These are phyloP conservation scores for Penicillium cinerascens DNA, from an alignment of 495 filamentous ascomycete species.

Conservation along the genomic window DNA sequence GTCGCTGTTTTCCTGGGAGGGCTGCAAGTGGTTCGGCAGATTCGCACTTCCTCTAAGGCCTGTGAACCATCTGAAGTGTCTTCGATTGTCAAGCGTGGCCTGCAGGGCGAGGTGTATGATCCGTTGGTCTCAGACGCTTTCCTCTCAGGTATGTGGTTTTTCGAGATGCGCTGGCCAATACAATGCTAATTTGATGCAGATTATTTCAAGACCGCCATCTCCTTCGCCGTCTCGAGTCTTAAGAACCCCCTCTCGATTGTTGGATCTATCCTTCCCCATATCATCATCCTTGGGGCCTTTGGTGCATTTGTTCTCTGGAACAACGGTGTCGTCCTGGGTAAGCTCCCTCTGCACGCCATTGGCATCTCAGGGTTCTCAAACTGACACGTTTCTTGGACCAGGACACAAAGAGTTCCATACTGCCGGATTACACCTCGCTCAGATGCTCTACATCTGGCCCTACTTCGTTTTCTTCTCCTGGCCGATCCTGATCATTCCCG, in stretches of 20 bases:
- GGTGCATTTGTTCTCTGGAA: slow-evolving; percentile 79
- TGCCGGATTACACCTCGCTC: slow-evolving; percentile 80
- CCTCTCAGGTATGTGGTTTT: slow-evolving; percentile 49
- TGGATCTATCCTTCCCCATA: slow-evolving; percentile 59
- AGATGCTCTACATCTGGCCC: slow-evolving; percentile 94
- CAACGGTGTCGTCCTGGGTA: slow-evolving; percentile 85
- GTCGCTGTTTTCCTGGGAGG: slow-evolving; percentile 81
- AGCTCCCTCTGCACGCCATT: background rate
- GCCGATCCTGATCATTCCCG: slow-evolving; percentile 62
- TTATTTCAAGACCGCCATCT: slow-evolving; percentile 56
- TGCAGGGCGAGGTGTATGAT: slow-evolving; percentile 62
- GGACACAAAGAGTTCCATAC: slow-evolving; percentile 93
- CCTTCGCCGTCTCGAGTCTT: slow-evolving; percentile 55
- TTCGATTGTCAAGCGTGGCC: slow-evolving; percentile 30
- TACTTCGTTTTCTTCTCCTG: slow-evolving; percentile 86
- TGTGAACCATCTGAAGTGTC: slow-evolving; percentile 21
- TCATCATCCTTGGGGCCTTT: slow-evolving; percentile 66
- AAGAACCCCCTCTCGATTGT: slow-evolving; percentile 47
- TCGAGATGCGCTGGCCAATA: background rate
- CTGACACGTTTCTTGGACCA: slow-evolving; percentile 22
- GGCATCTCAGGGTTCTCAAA: background rate
- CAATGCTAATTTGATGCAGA: slow-evolving; percentile 44
- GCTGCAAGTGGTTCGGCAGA: slow-evolving; percentile 55
- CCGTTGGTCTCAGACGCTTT: slow-evolving; percentile 51
- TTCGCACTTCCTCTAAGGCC: slow-evolving; percentile 26